Base-by-base conservation (phyloP, 768 basidiomycete species). In the Mycena pura region DNA sequence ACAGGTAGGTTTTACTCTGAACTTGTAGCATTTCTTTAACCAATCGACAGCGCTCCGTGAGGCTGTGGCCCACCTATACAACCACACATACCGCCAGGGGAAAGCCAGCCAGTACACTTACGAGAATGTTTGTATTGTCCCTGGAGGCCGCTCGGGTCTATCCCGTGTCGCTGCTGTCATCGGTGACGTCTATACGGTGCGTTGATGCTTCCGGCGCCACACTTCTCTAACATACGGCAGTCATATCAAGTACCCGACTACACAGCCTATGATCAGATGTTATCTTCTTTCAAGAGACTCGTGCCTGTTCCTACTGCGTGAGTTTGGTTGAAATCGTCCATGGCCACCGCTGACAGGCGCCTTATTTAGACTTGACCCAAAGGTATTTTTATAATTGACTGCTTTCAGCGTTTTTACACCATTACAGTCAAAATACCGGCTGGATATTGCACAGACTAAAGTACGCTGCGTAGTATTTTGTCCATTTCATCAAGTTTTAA, bases 101-200 rank as follows among this genome's bases (percentile, higher is more conserved):
- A 96, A 91, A 76, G 60, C 74, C 8, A 93, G 91, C 65, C 83
- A 96, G 66, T 98, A 97, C 73, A 95, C 93, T 1, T 91, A 81
- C 65, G 94, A 96, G 76, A 98, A 98, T 69, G 90, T 93, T 13
- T 95, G 92, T 69, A 96, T 98, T 67, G 95, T 97, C 0, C 96
- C 96, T 13, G 96, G 96, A 41, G 96, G 96, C 15, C 88, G 94
- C 54, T 82, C 95, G 3, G 95, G 95, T 11, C 82, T 98, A 63
- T 92, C 93, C 27, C 88, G 96, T 60, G 84, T 98, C 22, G 95
- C 95, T 14, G 92, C 96, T 15, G 95, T 98, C 48, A 85, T 98
- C 57, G 89, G 92, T 40, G 92, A 95, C 70, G 93, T 95, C 50
- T 94, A 93, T 66, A 89, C 88, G 39, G 92, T 91, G 66, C 62